These are phyloP conservation scores for Claviceps capensis DNA, from an alignment of 2,329 filamentous ascomycete species.

Conservation along the genomic window DNA sequence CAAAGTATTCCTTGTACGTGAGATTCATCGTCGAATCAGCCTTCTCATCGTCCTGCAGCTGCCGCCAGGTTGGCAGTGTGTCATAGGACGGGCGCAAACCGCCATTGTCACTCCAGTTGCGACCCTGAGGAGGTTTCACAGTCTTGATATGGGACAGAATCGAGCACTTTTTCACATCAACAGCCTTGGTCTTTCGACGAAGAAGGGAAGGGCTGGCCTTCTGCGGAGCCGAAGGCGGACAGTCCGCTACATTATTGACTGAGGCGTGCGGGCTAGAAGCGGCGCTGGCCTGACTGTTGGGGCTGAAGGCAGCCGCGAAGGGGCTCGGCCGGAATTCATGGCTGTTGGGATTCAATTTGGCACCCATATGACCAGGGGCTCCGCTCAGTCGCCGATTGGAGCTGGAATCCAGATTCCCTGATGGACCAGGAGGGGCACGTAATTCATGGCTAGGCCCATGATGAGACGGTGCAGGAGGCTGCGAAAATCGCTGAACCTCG, in stretches of 20 bases:
- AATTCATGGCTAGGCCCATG: constrained; percentile 48
- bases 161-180: constrained; percentile 56
- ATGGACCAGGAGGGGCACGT: constrained; percentile 61
- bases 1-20: constrained; percentile 70
- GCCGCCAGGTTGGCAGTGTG: constrained; percentile 75
- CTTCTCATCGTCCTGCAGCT: constrained; percentile 58
- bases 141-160: constrained; percentile 42
- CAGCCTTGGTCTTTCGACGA: constrained; percentile 55
- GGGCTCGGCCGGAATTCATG: constrained; percentile 79
- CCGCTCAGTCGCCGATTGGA: constrained; percentile 40
- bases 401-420: constrained; percentile 38
- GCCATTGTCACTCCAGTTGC: constrained; percentile 60
- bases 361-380: constrained; percentile 35
- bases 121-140: constrained; percentile 35
- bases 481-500: constrained; percentile 37
- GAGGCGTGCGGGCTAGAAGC: constrained; percentile 58
- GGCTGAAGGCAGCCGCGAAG: constrained; percentile 69
- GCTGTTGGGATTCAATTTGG: constrained; percentile 50
- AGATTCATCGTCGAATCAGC: constrained; percentile 46
- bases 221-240: constrained; percentile 11
- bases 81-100: constrained; percentile 77
- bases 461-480: constrained; percentile 27
- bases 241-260: constrained; percentile 34
- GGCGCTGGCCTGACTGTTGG: constrained; percentile 48
- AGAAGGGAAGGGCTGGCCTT: constrained; percentile 34